These are phyloP conservation scores for Lipomyces yamadae DNA, from an alignment of 805 yeast species.

Conservation along the genomic window DNA sequence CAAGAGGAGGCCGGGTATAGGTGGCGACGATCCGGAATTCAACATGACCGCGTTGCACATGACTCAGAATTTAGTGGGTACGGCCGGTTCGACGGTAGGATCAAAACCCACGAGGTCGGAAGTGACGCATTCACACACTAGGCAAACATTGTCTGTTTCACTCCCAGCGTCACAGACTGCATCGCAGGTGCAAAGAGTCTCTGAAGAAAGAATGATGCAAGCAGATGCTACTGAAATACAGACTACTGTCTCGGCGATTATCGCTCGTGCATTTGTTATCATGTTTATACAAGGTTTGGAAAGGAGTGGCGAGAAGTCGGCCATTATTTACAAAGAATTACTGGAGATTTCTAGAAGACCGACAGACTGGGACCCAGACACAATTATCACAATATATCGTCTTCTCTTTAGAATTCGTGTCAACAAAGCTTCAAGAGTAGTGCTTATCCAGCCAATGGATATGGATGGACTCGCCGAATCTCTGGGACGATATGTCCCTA, in stretches of 20 bases:
- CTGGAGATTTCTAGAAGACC: conserved; percentile 37
- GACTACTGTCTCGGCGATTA: conserved; percentile 29
- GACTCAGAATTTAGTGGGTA: neutral
- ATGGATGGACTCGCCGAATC: conserved; percentile 69
- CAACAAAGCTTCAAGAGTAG: conserved; percentile 53
- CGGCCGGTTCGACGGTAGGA: neutral
- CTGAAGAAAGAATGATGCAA: neutral
- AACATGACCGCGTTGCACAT: neutral
- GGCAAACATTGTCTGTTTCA: neutral
- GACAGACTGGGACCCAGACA: conserved; percentile 34
- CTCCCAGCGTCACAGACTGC: neutral
- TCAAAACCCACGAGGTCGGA: neutral
- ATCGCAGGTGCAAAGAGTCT: neutral
- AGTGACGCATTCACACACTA: neutral
- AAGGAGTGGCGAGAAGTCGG: conserved; percentile 47
- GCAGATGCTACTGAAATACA: conserved; percentile 1
- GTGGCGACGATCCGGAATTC: neutral
- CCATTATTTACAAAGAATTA: conserved; percentile 47
- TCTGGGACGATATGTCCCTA: conserved; percentile 55
- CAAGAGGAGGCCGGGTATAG: neutral
- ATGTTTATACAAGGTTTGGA: conserved; percentile 49
- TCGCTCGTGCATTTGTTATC: conserved; percentile 40
- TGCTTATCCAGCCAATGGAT: conserved; percentile 59
- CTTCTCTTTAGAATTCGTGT: conserved; percentile 61
- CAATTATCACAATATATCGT: conserved; percentile 55